These are phyloP conservation scores for Rhodotorula babjevae DNA, from an alignment of 768 basidiomycete genomes.

Conservation along the genomic window DNA sequence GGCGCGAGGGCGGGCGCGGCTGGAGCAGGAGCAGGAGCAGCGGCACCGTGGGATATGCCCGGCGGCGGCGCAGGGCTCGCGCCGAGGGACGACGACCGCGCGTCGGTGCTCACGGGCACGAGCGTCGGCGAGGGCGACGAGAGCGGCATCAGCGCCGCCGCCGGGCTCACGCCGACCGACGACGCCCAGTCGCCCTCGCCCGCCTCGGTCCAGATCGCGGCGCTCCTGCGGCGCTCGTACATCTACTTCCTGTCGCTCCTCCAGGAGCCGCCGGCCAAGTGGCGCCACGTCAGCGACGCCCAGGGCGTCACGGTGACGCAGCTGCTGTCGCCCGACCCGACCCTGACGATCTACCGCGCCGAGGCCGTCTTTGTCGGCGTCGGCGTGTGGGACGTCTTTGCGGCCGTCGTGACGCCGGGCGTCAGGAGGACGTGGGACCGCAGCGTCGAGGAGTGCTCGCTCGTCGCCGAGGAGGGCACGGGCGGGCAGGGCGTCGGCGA, in stretches of 20 bases:
- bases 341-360: conserved; percentile 88
- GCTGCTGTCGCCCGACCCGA: conserved; percentile 93
- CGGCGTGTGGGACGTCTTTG: conserved; percentile 88
- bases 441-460: conserved; percentile 78
- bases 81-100: conserved; percentile 1
- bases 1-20: neutral
- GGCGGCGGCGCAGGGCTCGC: too few relatives aligned
- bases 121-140: neutral
- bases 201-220: conserved; percentile 55
- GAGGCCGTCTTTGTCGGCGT: conserved; percentile 97
- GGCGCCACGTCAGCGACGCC: conserved; percentile 64
- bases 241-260: conserved; percentile 95
- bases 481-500: conserved; percentile 64
- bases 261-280: conserved; percentile 97
- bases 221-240: conserved; percentile 83
- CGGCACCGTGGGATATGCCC: neutral
- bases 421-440: conserved; percentile 80
- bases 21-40: neutral
- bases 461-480: conserved; percentile 70
- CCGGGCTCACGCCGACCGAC: neutral
- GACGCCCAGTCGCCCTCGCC: neutral
- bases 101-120: neutral
- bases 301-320: conserved; percentile 90
- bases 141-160: neutral
- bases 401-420: conserved; percentile 78